Percentiles rank a stretch among this genome's conserved stretches.
phyloP scores from a whole-genome alignment of 2,329 filamentous ascomycete genomes.

The Aspergillus candidus region DNA sequence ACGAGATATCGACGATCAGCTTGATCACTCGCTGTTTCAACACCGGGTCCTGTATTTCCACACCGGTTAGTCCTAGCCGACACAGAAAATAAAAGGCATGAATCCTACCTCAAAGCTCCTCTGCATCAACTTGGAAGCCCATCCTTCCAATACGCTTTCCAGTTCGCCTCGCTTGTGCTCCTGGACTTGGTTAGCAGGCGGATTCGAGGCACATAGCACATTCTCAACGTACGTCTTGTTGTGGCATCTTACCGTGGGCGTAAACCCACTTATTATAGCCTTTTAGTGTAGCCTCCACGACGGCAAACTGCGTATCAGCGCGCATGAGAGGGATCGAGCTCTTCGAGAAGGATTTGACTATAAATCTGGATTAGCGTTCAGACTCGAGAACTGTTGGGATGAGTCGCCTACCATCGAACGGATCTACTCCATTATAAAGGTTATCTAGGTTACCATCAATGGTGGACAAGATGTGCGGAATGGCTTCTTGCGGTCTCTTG shows the following conservation, averaged over 20 bases:
- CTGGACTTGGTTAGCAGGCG: slow-evolving; percentile 15
- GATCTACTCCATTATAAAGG: slow-evolving; percentile 64
- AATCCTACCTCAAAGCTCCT: slow-evolving; percentile 33
- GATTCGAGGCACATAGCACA: neutral
- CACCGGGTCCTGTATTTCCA: slow-evolving; percentile 60
- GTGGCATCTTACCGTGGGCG: slow-evolving; percentile 46
- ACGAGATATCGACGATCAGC: slow-evolving; percentile 77
- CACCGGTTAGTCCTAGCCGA: neutral
- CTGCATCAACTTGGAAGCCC: slow-evolving; percentile 38
- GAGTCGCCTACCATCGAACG: slow-evolving; percentile 56
- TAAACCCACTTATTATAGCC: slow-evolving; percentile 78
- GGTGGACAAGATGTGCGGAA: slow-evolving; percentile 76
- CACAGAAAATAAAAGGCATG: neutral
- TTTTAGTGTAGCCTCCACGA: slow-evolving; percentile 81
- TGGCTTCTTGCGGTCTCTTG: slow-evolving; percentile 73
- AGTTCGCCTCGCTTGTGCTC: slow-evolving; percentile 34
- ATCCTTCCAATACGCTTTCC: slow-evolving; percentile 36
- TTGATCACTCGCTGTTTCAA: slow-evolving; percentile 77
- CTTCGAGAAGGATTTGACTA: slow-evolving; percentile 36
- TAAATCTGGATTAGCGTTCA: slow-evolving; percentile 1
- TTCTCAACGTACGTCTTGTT: slow-evolving; percentile 38
- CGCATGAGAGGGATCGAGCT: slow-evolving; percentile 49
- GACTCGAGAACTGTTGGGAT: neutral
- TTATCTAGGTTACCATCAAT: slow-evolving; percentile 68
- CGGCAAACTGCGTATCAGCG: slow-evolving; percentile 82